Evolutionary conservation across 2,329 filamentous ascomycete species (phyloP), one percentile per base, ranked within the genome.

Genomic region (Sclerotinia sclerotiorum): DNA sequence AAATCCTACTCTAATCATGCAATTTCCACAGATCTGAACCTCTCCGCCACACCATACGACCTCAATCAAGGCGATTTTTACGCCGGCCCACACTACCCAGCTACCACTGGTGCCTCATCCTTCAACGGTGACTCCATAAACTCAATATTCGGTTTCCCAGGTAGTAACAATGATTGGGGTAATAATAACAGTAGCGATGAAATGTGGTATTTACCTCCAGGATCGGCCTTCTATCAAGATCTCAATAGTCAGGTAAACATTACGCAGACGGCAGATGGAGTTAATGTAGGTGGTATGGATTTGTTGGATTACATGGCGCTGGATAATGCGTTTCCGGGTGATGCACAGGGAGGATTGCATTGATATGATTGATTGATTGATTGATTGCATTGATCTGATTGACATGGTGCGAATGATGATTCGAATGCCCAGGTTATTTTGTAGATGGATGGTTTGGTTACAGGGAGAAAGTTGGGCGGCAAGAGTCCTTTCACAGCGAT

Each of bases 291-390:
- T 13, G 88, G 88, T 0, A 81, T 90, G 44, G 88, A 90, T 75
- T 75, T 90, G 73, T 82, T 90, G 19, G 88, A 90, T 74, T 89
- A 87, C 71, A 89, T 90, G 87, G 84, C 86, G 10, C 86, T 89
- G 84, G 87, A 86, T n/a, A 68, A 63, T 42, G 46, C 32, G 11
- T 67, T 67, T 39, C 65, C 54, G 44, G 56, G 44, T 3, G 65
- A 67, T 49, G 65, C 29, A 17, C 65, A 61, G 24, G 65, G 46
- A 21, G 65, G 46, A 21, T n/a, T 67, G 32, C 56, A 67, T n/a
- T 67, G 15, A 51, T 44, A n/a, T 35, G 35, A 10, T 35, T 35
- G 7, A 35, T 35, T 35, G 32, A 35, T 35, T 6, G 35, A 15
- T 13, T 27, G n/a, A 21, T 4, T 17, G 17, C 11, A n/a, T n/a